These are phyloP conservation scores for Rhizoclosmatium sp. DNA, from an alignment of 192 early-diverging fungal genomes.

Conservation along the genomic window DNA sequence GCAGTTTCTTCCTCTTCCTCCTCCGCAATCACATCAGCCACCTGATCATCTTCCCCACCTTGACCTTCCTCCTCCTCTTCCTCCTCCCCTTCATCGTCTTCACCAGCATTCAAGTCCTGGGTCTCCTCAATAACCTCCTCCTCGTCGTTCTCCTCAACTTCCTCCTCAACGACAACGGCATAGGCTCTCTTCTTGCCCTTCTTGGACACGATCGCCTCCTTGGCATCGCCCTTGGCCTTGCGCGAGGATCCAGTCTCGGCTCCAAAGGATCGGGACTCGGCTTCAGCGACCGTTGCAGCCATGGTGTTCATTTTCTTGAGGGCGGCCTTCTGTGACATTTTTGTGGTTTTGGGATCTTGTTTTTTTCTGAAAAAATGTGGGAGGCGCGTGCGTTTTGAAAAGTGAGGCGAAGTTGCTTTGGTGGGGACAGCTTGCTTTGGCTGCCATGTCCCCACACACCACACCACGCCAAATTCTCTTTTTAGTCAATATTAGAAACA, in stretches of 20 bases:
- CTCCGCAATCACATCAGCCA: not conserved
- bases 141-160: not conserved
- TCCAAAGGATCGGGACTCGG: not conserved
- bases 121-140: conserved; percentile 6
- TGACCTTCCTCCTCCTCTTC: not conserved
- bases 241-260: not conserved
- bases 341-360: not conserved
- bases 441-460: too few relatives aligned
- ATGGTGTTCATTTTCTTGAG: not conserved
- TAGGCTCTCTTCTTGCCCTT: not conserved
- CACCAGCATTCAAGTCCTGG: not conserved
- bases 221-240: not conserved
- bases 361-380: not conserved
- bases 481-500: too few relatives aligned
- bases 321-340: not conserved
- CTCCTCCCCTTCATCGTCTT: not conserved
- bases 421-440: too few relatives aligned
- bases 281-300: not conserved
- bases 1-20: conserved; percentile 4
- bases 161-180: not conserved
- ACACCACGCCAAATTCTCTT: too few relatives aligned
- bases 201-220: not conserved
- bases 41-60: not conserved
- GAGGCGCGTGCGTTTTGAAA: not conserved
- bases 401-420: too few relatives aligned